Percentiles rank a stretch among this genome's conserved stretches.
Evolutionary conservation across 176 grass and related monocot genomes (phyloP).

Genomic region (Bolboschoenus planiculmis): DNA sequence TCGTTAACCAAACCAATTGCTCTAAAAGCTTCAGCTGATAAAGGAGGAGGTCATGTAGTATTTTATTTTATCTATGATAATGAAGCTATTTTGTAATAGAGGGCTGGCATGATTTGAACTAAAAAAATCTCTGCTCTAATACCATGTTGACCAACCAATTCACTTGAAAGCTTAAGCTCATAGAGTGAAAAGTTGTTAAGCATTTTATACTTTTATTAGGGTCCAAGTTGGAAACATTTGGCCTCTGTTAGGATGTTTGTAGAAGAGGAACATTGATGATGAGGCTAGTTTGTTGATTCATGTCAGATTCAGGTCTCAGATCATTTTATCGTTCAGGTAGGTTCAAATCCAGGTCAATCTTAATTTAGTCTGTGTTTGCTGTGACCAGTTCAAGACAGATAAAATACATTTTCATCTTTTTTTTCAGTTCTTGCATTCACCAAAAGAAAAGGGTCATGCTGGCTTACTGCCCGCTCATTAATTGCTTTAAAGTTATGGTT

Average conservation of each 20-base stretch:
- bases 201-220: not conserved
- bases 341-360: not conserved
- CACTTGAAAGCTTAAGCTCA: not conserved
- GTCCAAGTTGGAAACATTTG: not conserved
- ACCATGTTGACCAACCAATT: not conserved
- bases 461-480: not conserved
- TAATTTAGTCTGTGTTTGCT: not conserved
- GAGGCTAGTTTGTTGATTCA: not conserved
- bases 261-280: not conserved
- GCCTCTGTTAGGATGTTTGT: not conserved
- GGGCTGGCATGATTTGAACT: not conserved
- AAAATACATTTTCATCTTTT: not conserved
- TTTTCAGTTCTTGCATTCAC: not conserved
- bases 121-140: not conserved
- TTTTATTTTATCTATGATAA: not conserved
- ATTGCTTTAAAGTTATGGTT: not conserved
- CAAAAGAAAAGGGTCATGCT: not conserved
- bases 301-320: not conserved
- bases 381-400: not conserved
- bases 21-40: not conserved
- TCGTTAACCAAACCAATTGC: not conserved
- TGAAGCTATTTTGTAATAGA: constrained; percentile 1
- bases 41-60: not conserved
- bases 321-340: not conserved
- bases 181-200: not conserved